Base-by-base conservation (phyloP, 1,284 basidiomycete genomes). In the Marasmius fiardii region DNA sequence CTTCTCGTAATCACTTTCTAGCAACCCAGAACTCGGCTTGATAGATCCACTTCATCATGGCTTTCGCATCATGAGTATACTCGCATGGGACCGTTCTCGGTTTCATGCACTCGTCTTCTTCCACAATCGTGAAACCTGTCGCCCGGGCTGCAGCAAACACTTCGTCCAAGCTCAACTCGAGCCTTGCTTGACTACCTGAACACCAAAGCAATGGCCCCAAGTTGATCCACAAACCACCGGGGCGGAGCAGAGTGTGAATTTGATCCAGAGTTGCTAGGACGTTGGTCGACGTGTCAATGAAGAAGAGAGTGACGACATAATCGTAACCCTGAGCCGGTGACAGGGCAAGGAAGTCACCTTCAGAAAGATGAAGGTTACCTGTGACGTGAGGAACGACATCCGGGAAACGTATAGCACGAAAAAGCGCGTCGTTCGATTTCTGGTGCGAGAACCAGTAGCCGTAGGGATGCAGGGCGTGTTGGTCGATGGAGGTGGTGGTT, bases 361-460 rank as follows among this genome's bases (percentile, higher is more conserved):
- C 79, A 0, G 74, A 58, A 11, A 85, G 70, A 14, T 67, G 69
- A 56, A 86, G 64, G 3, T 62, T 67, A 11, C 69, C 60, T 12
- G 68, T 67, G 24, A 77, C 69, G 2, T 79, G 75, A 0, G 85
- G 86, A 14, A 86, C 62, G 43, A 72, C 74, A 63, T 88, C 85
- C 0, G 86, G 86, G 60, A 88, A 85, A 0, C 65, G 57, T 34
- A 85, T 68, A 11, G 65, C 43, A 21, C 84, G 80, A 61, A 86
- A 83, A 1, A 82, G 64, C 6, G 74, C 67, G 14, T 71, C 72
- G 20, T 74, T 75, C n/a, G 71, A 72, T 18, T 78, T 74, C 60
- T 86, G 83, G 64, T 88, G 85, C 6, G 85, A 87, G 68, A 85
- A 86, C 80, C 82, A 85, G 62, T 85, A 80, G 0, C 81, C 75